Evolutionary conservation across 2,329 filamentous ascomycete genomes (phyloP).

Genomic region (Monilinia laxa): DNA sequence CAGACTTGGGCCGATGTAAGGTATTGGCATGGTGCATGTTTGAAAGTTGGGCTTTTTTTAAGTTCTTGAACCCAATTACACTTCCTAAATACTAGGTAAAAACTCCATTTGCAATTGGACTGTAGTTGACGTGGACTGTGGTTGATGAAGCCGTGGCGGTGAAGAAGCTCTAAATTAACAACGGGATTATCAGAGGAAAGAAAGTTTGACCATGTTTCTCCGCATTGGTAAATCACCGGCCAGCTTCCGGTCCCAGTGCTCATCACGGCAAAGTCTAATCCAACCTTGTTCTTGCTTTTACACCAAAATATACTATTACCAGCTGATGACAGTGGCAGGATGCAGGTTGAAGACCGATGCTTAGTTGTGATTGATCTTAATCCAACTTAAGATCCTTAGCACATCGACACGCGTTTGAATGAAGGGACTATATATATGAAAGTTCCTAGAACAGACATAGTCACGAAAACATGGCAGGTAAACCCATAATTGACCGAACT

Average conservation of each 20-base stretch:
- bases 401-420: conserved; percentile 1
- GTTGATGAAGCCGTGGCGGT: neutral
- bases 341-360: neutral
- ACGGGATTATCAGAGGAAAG: neutral
- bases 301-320: neutral
- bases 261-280: conserved; percentile 2
- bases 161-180: neutral
- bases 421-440: conserved; percentile 1
- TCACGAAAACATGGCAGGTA: no score
- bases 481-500: no score
- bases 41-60: neutral
- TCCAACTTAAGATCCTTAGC: neutral
- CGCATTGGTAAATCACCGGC: conserved; percentile 9
- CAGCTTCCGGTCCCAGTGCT: neutral
- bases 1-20: no score
- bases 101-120: neutral
- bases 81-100: neutral
- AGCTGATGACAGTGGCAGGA: neutral
- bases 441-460: neutral
- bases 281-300: neutral
- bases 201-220: neutral
- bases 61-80: neutral
- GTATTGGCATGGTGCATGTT: neutral
- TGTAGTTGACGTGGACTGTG: neutral
- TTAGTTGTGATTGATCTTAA: neutral